These are phyloP conservation scores for Verbena officinalis DNA, from an alignment of 257 asterid species.

Conservation along the genomic window DNA sequence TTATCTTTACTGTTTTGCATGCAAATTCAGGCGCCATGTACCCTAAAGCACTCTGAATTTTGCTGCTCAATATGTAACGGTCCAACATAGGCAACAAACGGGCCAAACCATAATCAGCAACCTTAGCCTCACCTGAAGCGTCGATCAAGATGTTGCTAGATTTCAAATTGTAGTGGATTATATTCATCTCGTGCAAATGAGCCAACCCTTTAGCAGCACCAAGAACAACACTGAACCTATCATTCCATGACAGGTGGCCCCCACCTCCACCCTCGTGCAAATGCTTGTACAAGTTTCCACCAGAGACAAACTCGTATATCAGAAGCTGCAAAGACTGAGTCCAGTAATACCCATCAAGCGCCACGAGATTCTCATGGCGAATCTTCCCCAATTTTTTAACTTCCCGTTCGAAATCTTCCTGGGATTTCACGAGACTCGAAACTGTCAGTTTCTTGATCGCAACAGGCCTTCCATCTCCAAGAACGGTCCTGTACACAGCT, in stretches of 20 bases:
- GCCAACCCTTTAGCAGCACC: constrained; percentile 78
- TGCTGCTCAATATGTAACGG: constrained; percentile 82
- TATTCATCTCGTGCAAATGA: constrained; percentile 63
- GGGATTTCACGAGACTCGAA: constrained; percentile 82
- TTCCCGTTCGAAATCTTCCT: constrained; percentile 79
- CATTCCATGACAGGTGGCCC: constrained; percentile 62
- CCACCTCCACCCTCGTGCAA: constrained; percentile 63
- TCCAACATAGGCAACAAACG: constrained; percentile 72
- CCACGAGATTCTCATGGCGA: constrained; percentile 58
- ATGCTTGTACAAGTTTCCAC: constrained; percentile 73
- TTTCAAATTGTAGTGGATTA: constrained; percentile 78
- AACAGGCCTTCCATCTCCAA: constrained; percentile 70
- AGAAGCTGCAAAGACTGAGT: constrained; percentile 79
- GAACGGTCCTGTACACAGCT: constrained; percentile 70
- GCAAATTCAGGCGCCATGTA: constrained; percentile 96
- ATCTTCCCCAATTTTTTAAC: constrained; percentile 64
- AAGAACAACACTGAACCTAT: constrained; percentile 58
- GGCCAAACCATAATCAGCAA: constrained; percentile 81
- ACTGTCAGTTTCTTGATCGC: constrained; percentile 87
- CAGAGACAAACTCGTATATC: constrained; percentile 72
- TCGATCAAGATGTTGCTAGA: constrained; percentile 74
- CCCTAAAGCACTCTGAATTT: constrained; percentile 86
- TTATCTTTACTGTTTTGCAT: constrained; percentile 77
- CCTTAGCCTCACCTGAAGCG: constrained; percentile 62
- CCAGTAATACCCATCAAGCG: constrained; percentile 88